Percentiles rank a stretch among this genome's conserved stretches.
phyloP scores from a whole-genome alignment of 2,329 filamentous ascomycete species.

The Calycina marina region DNA sequence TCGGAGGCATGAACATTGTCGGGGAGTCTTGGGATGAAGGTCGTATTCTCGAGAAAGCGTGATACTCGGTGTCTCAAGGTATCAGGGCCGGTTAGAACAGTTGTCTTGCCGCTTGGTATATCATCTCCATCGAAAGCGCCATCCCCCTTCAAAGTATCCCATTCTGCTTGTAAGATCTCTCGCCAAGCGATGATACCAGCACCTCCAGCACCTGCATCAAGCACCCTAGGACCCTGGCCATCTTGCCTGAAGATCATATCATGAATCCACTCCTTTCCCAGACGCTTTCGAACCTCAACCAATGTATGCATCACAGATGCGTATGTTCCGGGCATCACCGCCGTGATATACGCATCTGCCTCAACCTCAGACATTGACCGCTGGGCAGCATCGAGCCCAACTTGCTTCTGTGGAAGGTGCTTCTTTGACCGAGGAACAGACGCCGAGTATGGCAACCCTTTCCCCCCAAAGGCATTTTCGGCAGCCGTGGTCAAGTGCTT shows the following conservation, averaged over 20 bases:
- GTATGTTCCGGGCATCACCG: conserved; percentile 57
- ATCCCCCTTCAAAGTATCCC: conserved; percentile 49
- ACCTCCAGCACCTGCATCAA: conserved; percentile 64
- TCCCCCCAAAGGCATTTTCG: conserved; percentile 61
- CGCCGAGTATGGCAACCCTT: conserved; percentile 60
- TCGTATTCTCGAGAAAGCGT: conserved; percentile 70
- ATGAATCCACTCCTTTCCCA: conserved; percentile 58
- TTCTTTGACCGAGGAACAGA: conserved; percentile 46
- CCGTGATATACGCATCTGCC: conserved; percentile 56
- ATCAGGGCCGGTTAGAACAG: conserved; percentile 66
- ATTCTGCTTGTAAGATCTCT: conserved; percentile 68
- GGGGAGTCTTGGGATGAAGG: conserved; percentile 81
- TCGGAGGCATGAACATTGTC: conserved; percentile 60
- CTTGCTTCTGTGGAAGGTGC: conserved; percentile 45
- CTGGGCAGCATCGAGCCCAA: conserved; percentile 49
- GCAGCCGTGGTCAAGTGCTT: conserved; percentile 64
- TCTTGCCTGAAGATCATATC: conserved; percentile 41
- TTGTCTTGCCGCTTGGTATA: conserved; percentile 57
- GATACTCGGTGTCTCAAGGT: conserved; percentile 62
- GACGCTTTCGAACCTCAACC: conserved; percentile 57
- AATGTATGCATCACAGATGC: conserved; percentile 51
- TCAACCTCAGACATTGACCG: conserved; percentile 60
- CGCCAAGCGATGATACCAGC: conserved; percentile 63
- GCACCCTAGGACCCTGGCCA: conserved; percentile 43
- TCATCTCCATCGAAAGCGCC: conserved; percentile 28